Base-by-base conservation (phyloP, 2,329 filamentous ascomycete genomes). In the Fusarium sp. region DNA sequence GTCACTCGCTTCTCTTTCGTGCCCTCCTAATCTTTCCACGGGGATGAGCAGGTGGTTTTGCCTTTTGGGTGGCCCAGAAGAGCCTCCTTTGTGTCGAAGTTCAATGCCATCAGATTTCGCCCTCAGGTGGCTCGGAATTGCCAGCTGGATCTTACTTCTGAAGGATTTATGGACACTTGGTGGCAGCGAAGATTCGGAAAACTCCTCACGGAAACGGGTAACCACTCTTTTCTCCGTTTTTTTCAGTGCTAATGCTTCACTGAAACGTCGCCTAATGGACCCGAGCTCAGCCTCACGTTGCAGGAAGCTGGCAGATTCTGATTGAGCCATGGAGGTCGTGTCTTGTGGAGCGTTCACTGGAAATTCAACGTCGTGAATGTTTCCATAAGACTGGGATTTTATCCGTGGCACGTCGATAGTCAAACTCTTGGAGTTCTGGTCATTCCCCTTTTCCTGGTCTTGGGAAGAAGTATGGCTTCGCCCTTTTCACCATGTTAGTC, bases 151-250 rank as follows among this genome's bases (percentile, higher is more conserved):
- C 41, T 79, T 84, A 10, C 80, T 76, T 41, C 84, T 75, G 36
- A 86, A 70, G 18, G 83, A 83, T 15, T 67, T 74, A 53, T 76
- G 66, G 30, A 30, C 20, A 9, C 58, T 28, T 14, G 35, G 56
- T 18, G 58, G 79, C 12, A 65, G 65, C 13, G 45, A 26, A 12
- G 44, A 30, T 10, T 50, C 41, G 9, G 61, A 51, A 56, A 86
- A 82, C 10, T 85, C 80, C 66, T 87, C 85, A 15, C 75, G 80
- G 72, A 87, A 87, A 26, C 80, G 84, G 70, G 83, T 86, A 51
- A 70, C 71, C 3, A 83, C 65, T 17, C 77, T 79, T n/a, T 69
- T 60, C 5, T 75, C 75, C 6, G 75, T 77, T 41, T 80, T 80
- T 35, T 77, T 81, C 7, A 78, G 79, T 20, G 80, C 54, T 5